phyloP scores from a whole-genome alignment of 176 grass and related monocot genomes.

The Aegilops umbellulata region DNA sequence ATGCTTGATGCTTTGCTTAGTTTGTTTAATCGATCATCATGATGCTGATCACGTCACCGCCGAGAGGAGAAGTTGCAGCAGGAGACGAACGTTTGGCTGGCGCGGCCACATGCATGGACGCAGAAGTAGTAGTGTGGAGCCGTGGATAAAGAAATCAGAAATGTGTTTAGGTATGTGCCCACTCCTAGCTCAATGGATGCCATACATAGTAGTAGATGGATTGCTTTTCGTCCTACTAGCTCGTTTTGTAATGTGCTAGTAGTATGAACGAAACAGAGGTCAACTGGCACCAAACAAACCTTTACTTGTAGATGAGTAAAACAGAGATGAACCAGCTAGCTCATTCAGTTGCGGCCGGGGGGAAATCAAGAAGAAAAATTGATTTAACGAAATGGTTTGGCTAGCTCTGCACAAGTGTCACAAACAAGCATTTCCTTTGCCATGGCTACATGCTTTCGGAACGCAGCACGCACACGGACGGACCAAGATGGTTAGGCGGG shows the following conservation, averaged over 20 bases:
- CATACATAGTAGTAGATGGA: not conserved
- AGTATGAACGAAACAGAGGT: slow-evolving; percentile 13
- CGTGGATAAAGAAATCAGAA: not conserved
- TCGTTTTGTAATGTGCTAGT: not conserved
- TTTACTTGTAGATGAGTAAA: too few species aligned
- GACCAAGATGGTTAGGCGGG: slow-evolving; percentile 5
- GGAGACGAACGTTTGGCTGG: not conserved
- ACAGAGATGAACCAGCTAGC: too few species aligned
- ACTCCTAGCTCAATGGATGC: not conserved
- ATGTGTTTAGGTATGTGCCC: not conserved
- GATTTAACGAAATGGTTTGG: too few species aligned
- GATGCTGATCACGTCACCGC: not conserved
- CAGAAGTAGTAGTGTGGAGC: not conserved
- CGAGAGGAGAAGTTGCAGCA: not conserved
- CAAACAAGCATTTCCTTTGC: too few species aligned
- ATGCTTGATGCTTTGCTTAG: not conserved
- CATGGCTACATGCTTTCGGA: not conserved
- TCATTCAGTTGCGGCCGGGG: too few species aligned
- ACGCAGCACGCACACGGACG: not conserved
- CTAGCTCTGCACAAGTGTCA: not conserved
- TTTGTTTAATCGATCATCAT: not conserved
- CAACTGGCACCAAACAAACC: too few species aligned
- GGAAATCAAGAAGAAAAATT: too few species aligned
- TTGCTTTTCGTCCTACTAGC: not conserved
- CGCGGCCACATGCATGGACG: not conserved